phyloP scores from a whole-genome alignment of 495 filamentous ascomycete species.

The Penicillium cosmopolitanum region DNA sequence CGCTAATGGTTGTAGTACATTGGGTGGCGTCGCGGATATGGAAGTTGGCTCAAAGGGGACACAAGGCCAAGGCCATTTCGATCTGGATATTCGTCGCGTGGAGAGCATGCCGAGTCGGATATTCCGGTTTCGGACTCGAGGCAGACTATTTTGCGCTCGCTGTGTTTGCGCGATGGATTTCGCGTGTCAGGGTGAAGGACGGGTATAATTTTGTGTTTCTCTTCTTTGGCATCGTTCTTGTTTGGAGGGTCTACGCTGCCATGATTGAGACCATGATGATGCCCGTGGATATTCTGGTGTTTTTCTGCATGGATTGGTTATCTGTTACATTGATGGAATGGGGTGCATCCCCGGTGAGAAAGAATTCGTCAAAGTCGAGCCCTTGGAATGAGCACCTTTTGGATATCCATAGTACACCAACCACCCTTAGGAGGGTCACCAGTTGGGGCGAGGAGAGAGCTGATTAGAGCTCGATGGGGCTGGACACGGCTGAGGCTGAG shows the following conservation, averaged over 20 bases:
- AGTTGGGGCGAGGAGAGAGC: not conserved
- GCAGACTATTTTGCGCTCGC: not conserved
- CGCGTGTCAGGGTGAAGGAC: not conserved
- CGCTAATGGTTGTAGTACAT: not conserved
- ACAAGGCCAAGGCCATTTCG: not conserved
- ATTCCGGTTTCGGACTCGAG: not conserved
- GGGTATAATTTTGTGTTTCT: not conserved
- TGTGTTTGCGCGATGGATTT: not conserved
- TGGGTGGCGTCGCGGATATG: not conserved
- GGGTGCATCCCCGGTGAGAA: too few species aligned
- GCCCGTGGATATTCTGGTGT: not conserved
- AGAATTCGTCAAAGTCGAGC: too few species aligned
- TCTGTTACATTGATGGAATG: not conserved
- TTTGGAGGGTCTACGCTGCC: not conserved
- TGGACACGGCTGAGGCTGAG: slow-evolving; percentile 1
- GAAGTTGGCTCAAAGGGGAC: not conserved
- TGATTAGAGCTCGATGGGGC: slow-evolving; percentile 5
- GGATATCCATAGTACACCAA: not conserved
- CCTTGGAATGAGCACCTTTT: not conserved
- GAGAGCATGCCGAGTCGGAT: not conserved
- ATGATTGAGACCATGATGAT: not conserved
- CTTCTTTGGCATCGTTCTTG: not conserved
- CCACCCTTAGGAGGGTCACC: not conserved
- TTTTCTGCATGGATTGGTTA: not conserved
- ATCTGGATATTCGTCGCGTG: not conserved